Conservation (phyloP, 257 asterid species). For the Penstemon barbatus region DNA sequence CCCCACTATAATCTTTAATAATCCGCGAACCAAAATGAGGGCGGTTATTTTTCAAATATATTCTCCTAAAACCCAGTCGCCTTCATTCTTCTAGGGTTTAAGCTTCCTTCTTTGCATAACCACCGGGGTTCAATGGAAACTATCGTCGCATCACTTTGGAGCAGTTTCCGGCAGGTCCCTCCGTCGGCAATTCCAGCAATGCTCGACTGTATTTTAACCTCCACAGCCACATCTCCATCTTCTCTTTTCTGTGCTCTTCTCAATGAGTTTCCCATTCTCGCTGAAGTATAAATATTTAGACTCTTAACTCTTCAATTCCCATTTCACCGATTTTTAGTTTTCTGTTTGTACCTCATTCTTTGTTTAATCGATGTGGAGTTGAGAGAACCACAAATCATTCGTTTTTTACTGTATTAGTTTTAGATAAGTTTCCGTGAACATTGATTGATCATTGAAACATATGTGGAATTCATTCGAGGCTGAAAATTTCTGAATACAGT, state of each 20-base stretch:
- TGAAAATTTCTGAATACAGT: not conserved
- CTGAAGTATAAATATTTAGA: constrained; percentile 45
- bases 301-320: not conserved
- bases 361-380: too few species aligned
- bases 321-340: not conserved
- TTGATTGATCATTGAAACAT: not conserved
- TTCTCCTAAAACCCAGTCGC: too few species aligned
- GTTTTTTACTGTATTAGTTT: too few species aligned
- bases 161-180: constrained; percentile 74
- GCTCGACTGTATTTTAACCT: constrained; percentile 72
- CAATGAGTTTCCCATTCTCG: constrained; percentile 50
- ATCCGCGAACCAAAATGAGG: too few species aligned
- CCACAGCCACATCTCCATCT: constrained; percentile 61
- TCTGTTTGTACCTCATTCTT: not conserved
- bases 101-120: not conserved
- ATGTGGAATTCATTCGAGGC: not conserved
- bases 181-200: constrained; percentile 69
- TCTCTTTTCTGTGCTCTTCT: constrained; percentile 55
- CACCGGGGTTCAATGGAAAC: constrained; percentile 41
- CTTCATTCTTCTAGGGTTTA: not conserved
- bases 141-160: constrained; percentile 49
- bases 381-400: too few species aligned
- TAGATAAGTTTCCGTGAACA: not conserved
- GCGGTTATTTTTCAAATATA: too few species aligned
- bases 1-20: too few species aligned